phyloP scores from a whole-genome alignment of 371 early-diverging fungal genomes.

The Mucor ambiguus region DNA sequence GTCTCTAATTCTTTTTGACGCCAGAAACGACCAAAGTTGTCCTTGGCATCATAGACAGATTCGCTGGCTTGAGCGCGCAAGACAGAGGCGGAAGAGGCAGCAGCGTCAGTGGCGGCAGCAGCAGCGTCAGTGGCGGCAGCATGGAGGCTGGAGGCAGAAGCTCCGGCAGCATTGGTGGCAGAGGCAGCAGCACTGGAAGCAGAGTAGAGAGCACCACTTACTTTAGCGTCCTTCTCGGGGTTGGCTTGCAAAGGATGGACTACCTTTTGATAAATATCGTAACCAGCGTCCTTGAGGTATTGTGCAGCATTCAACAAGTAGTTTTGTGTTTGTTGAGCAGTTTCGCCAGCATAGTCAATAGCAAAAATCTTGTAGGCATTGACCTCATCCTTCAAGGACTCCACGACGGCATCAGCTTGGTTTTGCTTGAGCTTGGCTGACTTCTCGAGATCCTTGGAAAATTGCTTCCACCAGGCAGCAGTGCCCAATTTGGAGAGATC shows the following conservation, averaged over 20 bases:
- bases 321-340: slow-evolving; percentile 26
- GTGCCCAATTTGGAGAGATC: slow-evolving; percentile 36
- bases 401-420: slow-evolving; percentile 31
- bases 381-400: slow-evolving; percentile 32
- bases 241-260: slow-evolving; percentile 14
- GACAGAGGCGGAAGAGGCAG: slow-evolving; percentile 26
- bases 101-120: slow-evolving; percentile 27
- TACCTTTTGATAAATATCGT: slow-evolving; percentile 15
- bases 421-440: slow-evolving; percentile 34
- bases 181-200: slow-evolving; percentile 18
- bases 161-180: slow-evolving; percentile 13
- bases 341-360: slow-evolving; percentile 42
- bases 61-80: slow-evolving; percentile 27
- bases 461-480: slow-evolving; percentile 38
- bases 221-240: background rate
- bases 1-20: slow-evolving; percentile 38
- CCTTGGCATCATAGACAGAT: slow-evolving; percentile 19
- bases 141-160: slow-evolving; percentile 5
- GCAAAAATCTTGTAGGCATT: slow-evolving; percentile 53
- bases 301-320: slow-evolving; percentile 9
- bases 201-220: slow-evolving; percentile 6
- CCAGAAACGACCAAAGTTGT: slow-evolving; percentile 42
- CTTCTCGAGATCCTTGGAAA: slow-evolving; percentile 32
- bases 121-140: slow-evolving; percentile 9
- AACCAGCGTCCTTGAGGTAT: slow-evolving; percentile 25